Evolutionary conservation across 1,284 basidiomycete species (phyloP), one percentile per base, ranked within the genome.

Genomic region (Fereydounia khargensis): DNA sequence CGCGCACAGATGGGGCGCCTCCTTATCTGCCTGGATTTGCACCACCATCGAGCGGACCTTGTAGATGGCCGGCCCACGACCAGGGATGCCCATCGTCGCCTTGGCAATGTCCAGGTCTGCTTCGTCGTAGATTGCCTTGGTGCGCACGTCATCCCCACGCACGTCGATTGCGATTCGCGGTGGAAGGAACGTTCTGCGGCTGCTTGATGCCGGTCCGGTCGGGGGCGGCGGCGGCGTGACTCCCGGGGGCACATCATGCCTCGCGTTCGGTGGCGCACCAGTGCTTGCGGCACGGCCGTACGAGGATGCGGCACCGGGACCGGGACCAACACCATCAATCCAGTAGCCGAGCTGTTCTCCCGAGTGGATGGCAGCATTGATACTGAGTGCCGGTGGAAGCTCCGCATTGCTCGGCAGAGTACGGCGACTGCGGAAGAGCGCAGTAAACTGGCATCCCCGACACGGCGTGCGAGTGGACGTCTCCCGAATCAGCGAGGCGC

Each of bases 401-500:
- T 64, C 63, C 8, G 62, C 54, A 1, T 60, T 59, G 6, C 52
- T 19, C 0, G 84, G 79, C 23, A 92, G 83, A 1, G 85, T 83
- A 5, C 91, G 84, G 33, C 82, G 82, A 17, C 86, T 85, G 28
- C 85, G 82, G 50, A 62, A 62, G 54, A 62, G 57, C 37, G 59
- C 54, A 8, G 59, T 62, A 14, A 53, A 62, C 28, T 65, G 56
- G 79, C 94, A 98, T 3, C 80, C 81, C 53, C 85, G 83, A 76
- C 95, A 98, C 3, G 84, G 85, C 3, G 89, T 86, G 76, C 91
- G 91, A 65, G 91, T 87, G 23, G 83, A 82, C 45, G 86, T 85
- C 50, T 91, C 86, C 13, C 90, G 86, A 20, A 87, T 79, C 14
- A 98, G 78, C 7, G 94, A 91, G 25, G 82, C 80, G 3, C 83